Conservation (phyloP, 2,329 filamentous ascomycete species). For the Septoria petroselini region DNA sequence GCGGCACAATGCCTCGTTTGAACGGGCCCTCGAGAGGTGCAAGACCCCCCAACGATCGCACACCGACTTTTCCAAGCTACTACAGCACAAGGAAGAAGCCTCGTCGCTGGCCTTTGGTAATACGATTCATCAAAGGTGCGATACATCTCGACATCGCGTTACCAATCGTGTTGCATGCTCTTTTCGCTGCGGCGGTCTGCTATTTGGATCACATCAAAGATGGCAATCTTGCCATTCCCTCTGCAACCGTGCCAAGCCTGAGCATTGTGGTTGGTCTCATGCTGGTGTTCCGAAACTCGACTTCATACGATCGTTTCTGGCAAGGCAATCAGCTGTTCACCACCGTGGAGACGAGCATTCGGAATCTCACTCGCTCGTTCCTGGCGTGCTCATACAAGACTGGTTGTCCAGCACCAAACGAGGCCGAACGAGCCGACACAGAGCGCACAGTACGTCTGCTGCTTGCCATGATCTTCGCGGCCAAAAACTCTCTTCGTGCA, state of each 20-base stretch:
- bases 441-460: slow-evolving; percentile 58
- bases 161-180: slow-evolving; percentile 56
- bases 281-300: slow-evolving; percentile 65
- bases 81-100: slow-evolving; percentile 48
- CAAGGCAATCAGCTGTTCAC: slow-evolving; percentile 49
- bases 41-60: slow-evolving; percentile 12
- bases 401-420: slow-evolving; percentile 34
- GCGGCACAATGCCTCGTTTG: not conserved
- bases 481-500: slow-evolving; percentile 62
- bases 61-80: slow-evolving; percentile 46
- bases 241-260: slow-evolving; percentile 59
- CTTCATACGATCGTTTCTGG: slow-evolving; percentile 65
- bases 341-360: slow-evolving; percentile 55
- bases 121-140: slow-evolving; percentile 63
- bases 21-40: slow-evolving; percentile 3
- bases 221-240: slow-evolving; percentile 54
- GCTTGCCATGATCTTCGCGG: slow-evolving; percentile 60
- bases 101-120: slow-evolving; percentile 59
- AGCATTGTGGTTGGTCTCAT: slow-evolving; percentile 66
- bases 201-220: slow-evolving; percentile 50
- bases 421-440: slow-evolving; percentile 54
- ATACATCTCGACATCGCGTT: slow-evolving; percentile 59
- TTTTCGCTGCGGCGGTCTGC: slow-evolving; percentile 58
- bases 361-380: slow-evolving; percentile 58
- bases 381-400: slow-evolving; percentile 46